Conservation (phyloP, 2,329 filamentous ascomycete species). For the Fusarium sp. region DNA sequence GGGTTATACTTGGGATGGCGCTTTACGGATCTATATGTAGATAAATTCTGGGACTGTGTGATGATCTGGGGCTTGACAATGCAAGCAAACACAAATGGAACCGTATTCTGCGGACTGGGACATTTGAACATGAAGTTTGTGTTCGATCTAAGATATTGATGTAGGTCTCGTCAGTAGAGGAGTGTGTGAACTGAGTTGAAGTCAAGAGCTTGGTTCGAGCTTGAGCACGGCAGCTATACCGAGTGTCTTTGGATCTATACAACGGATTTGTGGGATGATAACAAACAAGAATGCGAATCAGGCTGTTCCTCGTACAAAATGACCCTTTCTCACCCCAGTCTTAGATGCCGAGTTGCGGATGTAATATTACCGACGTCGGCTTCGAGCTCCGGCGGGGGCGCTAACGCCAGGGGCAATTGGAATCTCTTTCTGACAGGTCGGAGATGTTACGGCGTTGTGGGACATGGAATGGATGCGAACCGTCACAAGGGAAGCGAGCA, state of each 20-base stretch:
- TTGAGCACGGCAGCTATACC: background rate
- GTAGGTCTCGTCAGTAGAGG: background rate
- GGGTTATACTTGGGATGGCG: constrained; percentile 28
- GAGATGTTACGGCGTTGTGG: constrained; percentile 40
- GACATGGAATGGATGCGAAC: background rate
- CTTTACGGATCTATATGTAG: constrained; percentile 25
- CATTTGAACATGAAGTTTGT: background rate
- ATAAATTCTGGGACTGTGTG: constrained; percentile 20
- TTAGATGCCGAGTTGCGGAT: constrained; percentile 9
- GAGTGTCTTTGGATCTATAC: background rate
- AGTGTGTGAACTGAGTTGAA: background rate
- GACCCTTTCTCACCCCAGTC: background rate
- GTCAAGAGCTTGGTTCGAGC: background rate
- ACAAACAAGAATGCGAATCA: background rate
- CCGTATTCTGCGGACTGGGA: constrained; percentile 3
- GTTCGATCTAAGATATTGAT: background rate
- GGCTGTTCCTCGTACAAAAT: background rate
- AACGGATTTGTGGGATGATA: background rate
- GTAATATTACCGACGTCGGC: constrained; percentile 30
- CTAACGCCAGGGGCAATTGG: constrained; percentile 24
- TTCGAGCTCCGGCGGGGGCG: constrained; percentile 11
- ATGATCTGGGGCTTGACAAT: constrained; percentile 22
- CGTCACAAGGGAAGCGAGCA: constrained; percentile 5
- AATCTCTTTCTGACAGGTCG: constrained; percentile 22
- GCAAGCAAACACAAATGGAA: constrained; percentile 12